phyloP scores from a whole-genome alignment of 2,329 filamentous ascomycete species.

The Colletotrichum sp. region DNA sequence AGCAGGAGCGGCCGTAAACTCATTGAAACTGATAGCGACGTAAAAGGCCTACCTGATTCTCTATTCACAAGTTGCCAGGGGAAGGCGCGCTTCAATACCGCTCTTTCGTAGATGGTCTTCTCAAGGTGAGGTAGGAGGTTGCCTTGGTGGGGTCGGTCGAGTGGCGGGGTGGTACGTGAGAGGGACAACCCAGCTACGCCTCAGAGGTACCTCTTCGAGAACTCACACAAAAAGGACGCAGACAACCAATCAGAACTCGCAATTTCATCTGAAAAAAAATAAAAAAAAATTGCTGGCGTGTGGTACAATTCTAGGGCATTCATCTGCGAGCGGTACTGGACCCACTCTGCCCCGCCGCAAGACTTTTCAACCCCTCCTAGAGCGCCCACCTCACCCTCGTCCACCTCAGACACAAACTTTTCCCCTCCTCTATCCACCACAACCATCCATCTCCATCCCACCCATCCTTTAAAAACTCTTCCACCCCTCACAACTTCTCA shows the following conservation, averaged over 20 bases:
- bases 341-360: not conserved
- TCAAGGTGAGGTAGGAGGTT: not conserved
- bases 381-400: not conserved
- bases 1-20: not conserved
- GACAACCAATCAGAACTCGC: not conserved
- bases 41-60: accelerated
- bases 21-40: accelerated
- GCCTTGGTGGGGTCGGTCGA: not conserved
- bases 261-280: not conserved
- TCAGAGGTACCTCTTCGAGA: not conserved
- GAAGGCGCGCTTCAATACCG: not conserved
- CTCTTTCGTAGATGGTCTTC: not conserved
- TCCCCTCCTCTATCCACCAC: not conserved
- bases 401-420: not conserved
- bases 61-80: not conserved
- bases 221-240: not conserved
- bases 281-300: conserved; percentile 1
- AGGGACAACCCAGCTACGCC: not conserved
- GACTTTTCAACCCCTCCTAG: conserved; percentile 9
- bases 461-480: not conserved
- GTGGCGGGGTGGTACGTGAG: conserved; percentile 5
- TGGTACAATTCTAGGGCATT: conserved; percentile 11
- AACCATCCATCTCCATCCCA: not conserved
- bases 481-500: not conserved
- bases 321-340: not conserved